phyloP scores from a whole-genome alignment of 331 rosid genomes.

The Dryas integrifolia region DNA sequence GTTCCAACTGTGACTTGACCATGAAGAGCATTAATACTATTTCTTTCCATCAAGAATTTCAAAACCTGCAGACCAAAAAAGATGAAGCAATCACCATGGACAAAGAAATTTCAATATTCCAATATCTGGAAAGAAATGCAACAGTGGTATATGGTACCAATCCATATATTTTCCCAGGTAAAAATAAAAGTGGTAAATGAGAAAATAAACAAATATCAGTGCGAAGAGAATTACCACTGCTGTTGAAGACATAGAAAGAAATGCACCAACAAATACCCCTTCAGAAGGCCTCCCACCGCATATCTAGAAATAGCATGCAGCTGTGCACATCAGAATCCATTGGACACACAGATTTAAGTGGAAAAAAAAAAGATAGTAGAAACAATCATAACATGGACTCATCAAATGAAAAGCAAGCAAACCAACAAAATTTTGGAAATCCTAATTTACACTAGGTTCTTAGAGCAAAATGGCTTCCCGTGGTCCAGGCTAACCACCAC shows the following conservation, averaged over 20 bases:
- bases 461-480: background rate
- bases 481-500: background rate
- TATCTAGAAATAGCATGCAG: constrained; percentile 61
- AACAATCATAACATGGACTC: background rate
- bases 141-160: too few species aligned
- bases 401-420: background rate
- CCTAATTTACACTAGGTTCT: background rate
- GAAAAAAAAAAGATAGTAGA: background rate
- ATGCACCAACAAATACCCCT: constrained; percentile 82
- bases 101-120: background rate
- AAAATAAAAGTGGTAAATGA: constrained; percentile 16
- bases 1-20: constrained; percentile 95
- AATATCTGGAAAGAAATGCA: background rate
- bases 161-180: constrained; percentile 7
- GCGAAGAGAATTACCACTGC: constrained; percentile 67
- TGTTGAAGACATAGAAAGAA: constrained; percentile 92
- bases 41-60: constrained; percentile 90
- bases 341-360: constrained; percentile 10
- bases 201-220: constrained; percentile 12
- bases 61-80: constrained; percentile 58
- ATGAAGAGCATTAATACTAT: constrained; percentile 71
- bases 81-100: constrained; percentile 8
- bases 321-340: constrained; percentile 32
- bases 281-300: constrained; percentile 95
- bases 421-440: background rate